Percentiles rank a stretch among this genome's conserved stretches.
Evolutionary conservation across 2,329 filamentous ascomycete genomes (phyloP).

Genomic region (Harringtonia aguacate): DNA sequence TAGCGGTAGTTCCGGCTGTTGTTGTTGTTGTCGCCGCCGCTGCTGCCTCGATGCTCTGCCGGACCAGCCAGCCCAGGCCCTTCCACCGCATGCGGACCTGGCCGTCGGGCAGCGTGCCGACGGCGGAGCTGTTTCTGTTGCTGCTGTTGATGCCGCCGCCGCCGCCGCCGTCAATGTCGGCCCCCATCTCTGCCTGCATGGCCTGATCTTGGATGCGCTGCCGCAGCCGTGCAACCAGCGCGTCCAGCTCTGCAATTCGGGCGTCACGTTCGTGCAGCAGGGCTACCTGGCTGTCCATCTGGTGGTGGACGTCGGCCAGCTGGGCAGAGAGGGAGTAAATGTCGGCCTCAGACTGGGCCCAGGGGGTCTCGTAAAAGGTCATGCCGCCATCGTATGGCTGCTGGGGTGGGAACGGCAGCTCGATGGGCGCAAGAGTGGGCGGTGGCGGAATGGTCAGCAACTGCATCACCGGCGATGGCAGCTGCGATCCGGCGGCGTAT

Average conservation of each 20-base stretch:
- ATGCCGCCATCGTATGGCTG: neutral
- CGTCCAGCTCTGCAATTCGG: conserved; percentile 1
- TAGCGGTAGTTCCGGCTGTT: no score
- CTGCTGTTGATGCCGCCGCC: neutral
- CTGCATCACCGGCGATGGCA: no score
- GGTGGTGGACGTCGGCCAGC: conserved; percentile 1
- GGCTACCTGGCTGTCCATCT: neutral
- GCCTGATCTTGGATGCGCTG: conserved; percentile 4
- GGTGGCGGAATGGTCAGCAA: no score
- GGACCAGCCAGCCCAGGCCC: conserved; percentile 5
- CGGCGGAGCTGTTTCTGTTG: no score
- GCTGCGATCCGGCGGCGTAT: no score
- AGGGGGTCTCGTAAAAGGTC: neutral
- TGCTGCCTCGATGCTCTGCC: conserved; percentile 3
- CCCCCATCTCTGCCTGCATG: conserved; percentile 1
- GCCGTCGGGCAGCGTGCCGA: conserved; percentile 3
- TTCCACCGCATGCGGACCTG: conserved; percentile 5
- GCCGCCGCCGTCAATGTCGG: neutral
- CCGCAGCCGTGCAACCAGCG: conserved; percentile 4
- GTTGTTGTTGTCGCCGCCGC: no score
- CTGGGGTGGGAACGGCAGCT: no score
- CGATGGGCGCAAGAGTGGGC: no score
- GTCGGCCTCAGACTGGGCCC: neutral
- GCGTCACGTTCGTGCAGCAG: conserved; percentile 3
- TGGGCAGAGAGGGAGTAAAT: neutral